phyloP scores from a whole-genome alignment of 2,329 filamentous ascomycete species.

The Exophiala sp. region DNA sequence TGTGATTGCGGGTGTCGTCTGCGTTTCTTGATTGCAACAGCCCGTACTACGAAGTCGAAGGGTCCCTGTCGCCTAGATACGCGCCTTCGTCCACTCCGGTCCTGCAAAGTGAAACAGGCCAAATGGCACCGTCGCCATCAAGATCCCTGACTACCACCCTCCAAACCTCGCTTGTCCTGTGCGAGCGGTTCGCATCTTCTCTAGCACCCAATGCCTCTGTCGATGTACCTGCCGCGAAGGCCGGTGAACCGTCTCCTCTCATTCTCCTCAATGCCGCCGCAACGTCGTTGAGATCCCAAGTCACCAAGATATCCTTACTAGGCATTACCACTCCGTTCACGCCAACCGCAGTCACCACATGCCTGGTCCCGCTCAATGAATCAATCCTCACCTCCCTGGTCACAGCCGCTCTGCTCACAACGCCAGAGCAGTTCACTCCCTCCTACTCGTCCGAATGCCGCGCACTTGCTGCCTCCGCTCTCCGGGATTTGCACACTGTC shows the following conservation, averaged over 20 bases:
- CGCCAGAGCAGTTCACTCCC: constrained; percentile 55
- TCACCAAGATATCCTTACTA: constrained; percentile 80
- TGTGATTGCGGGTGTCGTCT: too few relatives aligned
- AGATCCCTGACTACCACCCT: constrained; percentile 18
- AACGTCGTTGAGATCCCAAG: constrained; percentile 69
- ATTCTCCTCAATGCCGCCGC: constrained; percentile 66
- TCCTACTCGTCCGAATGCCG: constrained; percentile 60
- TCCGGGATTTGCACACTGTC: constrained; percentile 59
- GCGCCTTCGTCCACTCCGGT: too few relatives aligned
- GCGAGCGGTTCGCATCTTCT: constrained; percentile 20
- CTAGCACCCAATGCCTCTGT: constrained; percentile 15
- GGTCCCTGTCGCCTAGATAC: too few relatives aligned
- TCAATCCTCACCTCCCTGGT: constrained; percentile 70
- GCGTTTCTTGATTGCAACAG: too few relatives aligned
- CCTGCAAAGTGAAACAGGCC: too few relatives aligned
- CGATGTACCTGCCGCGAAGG: constrained; percentile 7
- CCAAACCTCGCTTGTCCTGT: constrained; percentile 20
- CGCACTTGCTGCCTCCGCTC: constrained; percentile 52
- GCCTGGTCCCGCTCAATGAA: constrained; percentile 65
- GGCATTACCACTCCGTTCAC: constrained; percentile 84
- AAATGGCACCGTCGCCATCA: not conserved
- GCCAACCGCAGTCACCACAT: constrained; percentile 62
- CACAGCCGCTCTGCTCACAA: constrained; percentile 62
- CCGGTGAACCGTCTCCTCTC: constrained; percentile 43
- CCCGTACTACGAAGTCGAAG: too few relatives aligned